Conservation (phyloP, 306 rosid species). For the Cucumis hystrix region DNA sequence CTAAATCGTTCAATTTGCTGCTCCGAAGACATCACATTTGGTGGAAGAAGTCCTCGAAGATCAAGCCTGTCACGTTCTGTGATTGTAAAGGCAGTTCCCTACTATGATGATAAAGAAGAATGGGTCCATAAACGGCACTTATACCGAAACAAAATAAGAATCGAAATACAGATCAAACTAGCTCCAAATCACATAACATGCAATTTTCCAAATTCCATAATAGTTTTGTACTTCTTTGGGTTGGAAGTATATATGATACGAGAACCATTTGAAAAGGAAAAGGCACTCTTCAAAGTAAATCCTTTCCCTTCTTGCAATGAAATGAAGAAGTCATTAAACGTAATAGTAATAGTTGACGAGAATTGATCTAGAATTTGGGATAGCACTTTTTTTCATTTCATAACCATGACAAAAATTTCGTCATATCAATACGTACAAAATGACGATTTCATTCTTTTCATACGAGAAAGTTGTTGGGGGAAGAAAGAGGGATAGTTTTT, state of each 20-base stretch:
- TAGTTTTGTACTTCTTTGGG: too few species aligned
- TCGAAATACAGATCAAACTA: neutral
- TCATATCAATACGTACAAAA: neutral
- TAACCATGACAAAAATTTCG: neutral
- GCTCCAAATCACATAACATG: neutral
- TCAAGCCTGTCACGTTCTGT: constrained; percentile 97
- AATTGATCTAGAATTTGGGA: neutral
- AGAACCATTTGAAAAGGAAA: neutral
- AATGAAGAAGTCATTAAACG: neutral
- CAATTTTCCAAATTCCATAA: neutral
- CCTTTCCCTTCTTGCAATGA: neutral
- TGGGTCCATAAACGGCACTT: neutral
- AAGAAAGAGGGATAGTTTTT: too few species aligned
- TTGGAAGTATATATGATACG: too few species aligned
- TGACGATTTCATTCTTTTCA: neutral
- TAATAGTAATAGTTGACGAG: neutral
- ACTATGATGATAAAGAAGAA: constrained; percentile 7
- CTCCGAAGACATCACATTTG: constrained; percentile 81
- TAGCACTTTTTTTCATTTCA: neutral
- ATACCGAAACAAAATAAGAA: neutral
- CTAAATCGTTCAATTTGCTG: constrained; percentile 93
- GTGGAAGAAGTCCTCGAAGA: constrained; percentile 97
- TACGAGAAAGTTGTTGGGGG: neutral
- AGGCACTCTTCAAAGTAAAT: neutral
- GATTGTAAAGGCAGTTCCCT: constrained; percentile 95